Evolutionary conservation across 495 filamentous ascomycete genomes (phyloP).

Genomic region (Penicillium ochrochloron): DNA sequence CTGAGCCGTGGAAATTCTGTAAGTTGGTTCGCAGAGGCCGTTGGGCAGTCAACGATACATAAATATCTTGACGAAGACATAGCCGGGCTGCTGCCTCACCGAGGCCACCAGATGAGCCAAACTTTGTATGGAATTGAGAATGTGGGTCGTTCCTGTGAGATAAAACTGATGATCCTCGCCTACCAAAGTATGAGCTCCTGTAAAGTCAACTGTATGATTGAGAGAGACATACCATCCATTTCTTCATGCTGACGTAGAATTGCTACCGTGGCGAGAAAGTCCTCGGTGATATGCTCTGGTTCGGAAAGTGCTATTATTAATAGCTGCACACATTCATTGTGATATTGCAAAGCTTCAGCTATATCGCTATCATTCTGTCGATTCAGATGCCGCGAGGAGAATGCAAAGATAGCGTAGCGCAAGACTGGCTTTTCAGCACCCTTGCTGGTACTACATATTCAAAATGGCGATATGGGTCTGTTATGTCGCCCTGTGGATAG

Average conservation of each 20-base stretch:
- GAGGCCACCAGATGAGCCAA: constrained; percentile 35
- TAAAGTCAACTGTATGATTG: not conserved
- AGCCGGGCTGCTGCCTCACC: constrained; percentile 41
- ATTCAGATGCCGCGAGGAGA: constrained; percentile 37
- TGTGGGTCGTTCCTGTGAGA: constrained; percentile 35
- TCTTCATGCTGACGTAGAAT: constrained; percentile 40
- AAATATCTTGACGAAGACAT: constrained; percentile 38
- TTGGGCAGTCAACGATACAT: constrained; percentile 35
- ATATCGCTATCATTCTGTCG: constrained; percentile 21
- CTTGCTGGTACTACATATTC: constrained; percentile 31
- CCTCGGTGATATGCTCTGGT: constrained; percentile 29
- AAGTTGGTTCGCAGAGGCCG: constrained; percentile 32
- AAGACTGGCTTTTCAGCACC: constrained; percentile 34
- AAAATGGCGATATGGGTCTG: constrained; percentile 38
- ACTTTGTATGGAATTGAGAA: constrained; percentile 35
- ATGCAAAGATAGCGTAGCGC: constrained; percentile 35
- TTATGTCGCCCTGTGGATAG: constrained; percentile 33
- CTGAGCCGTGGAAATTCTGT: constrained; percentile 30
- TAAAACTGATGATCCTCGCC: constrained; percentile 41
- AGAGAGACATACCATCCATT: constrained; percentile 32
- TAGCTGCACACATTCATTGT: constrained; percentile 34
- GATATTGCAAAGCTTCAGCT: constrained; percentile 35
- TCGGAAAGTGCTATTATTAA: constrained; percentile 34
- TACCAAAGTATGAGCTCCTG: constrained; percentile 12
- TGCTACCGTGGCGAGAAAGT: constrained; percentile 35